Conservation (phyloP, 2,329 filamentous ascomycete species). For the Fusarium sambucinum region DNA sequence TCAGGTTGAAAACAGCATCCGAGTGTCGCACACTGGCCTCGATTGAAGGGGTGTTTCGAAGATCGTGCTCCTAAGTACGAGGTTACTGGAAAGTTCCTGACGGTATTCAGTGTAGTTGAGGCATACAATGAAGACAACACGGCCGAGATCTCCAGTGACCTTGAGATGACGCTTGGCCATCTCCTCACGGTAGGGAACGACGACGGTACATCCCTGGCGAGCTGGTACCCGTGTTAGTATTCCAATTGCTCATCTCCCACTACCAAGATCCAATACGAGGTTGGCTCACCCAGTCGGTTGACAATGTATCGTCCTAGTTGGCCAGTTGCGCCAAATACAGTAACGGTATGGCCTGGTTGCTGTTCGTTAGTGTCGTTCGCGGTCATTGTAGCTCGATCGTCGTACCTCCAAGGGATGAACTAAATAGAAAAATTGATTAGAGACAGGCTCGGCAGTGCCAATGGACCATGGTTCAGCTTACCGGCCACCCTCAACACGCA, state of each 20-base stretch:
- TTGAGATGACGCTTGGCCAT: conserved; percentile 98
- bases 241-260: background rate
- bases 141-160: conserved; percentile 92
- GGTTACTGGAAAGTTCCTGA: conserved; percentile 31
- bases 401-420: conserved; percentile 88
- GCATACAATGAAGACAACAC: conserved; percentile 84
- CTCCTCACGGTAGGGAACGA: conserved; percentile 94
- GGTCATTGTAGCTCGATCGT: conserved; percentile 27
- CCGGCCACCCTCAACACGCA: conserved; percentile 91
- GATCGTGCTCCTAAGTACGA: conserved; percentile 81
- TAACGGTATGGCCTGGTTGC: conserved; percentile 86
- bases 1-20: conserved; percentile 96
- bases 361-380: conserved; percentile 47
- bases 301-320: conserved; percentile 98
- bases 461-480: conserved; percentile 60
- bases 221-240: conserved; percentile 64
- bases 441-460: conserved; percentile 24
- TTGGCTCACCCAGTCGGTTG: conserved; percentile 79
- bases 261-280: background rate
- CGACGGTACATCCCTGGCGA: conserved; percentile 91
- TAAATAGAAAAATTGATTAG: conserved; percentile 59
- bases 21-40: conserved; percentile 97
- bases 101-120: background rate
- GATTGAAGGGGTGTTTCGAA: conserved; percentile 93
- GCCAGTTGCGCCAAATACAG: conserved; percentile 97